phyloP scores from a whole-genome alignment of 345 rosid genomes.

The Dipteronia sinensis region DNA sequence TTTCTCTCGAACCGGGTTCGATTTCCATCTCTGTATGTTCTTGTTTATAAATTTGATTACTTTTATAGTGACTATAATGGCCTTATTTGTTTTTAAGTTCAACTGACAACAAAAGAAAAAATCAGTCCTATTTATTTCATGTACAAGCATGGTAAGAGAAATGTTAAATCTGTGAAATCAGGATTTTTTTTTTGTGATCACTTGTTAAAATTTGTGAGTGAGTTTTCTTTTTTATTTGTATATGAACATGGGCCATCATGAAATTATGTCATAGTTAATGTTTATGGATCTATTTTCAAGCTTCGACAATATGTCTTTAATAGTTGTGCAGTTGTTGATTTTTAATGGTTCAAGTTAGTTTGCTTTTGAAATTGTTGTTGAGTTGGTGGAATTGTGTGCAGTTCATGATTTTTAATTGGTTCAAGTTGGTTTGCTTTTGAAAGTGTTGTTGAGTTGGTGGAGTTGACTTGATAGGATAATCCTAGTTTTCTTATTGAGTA shows the following conservation, averaged over 20 bases:
- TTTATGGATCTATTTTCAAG: constrained; percentile 1
- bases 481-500: not conserved
- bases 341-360: too few species aligned
- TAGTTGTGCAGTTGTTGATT: too few species aligned
- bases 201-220: not conserved
- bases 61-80: not conserved
- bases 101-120: not conserved
- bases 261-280: not conserved
- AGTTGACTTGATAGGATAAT: not conserved
- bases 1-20: not conserved
- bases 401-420: not conserved
- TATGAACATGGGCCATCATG: too few species aligned
- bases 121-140: too few species aligned
- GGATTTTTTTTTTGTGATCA: not conserved
- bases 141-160: too few species aligned
- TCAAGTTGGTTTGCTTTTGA: not conserved
- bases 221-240: not conserved
- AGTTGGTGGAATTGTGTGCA: too few species aligned
- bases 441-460: not conserved
- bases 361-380: too few species aligned
- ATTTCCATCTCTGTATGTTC: not conserved
- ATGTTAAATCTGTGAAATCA: too few species aligned
- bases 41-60: not conserved
- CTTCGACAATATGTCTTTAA: not conserved
- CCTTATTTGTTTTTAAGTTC: not conserved